Evolutionary conservation across 2,329 filamentous ascomycete species (phyloP).

Genomic region (Colletotrichum truncatum): DNA sequence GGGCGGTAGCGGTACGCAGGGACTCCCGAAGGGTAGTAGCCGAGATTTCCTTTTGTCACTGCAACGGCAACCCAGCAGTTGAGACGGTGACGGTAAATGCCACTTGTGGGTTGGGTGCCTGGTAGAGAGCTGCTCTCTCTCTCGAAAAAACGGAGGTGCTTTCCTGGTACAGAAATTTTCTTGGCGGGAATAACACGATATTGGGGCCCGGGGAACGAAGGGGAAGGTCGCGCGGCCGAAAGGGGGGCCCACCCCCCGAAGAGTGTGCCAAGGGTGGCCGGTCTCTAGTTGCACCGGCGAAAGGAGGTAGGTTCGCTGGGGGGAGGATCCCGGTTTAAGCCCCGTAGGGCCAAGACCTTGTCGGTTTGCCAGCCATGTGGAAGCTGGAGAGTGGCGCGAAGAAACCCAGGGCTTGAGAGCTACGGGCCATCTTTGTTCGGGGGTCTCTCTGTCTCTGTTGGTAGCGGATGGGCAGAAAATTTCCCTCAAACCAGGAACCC

Average conservation of each 20-base stretch:
- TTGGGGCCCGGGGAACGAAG: background rate
- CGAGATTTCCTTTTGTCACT: too few species aligned
- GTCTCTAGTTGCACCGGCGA: background rate
- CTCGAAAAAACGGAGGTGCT: background rate
- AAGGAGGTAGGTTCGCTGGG: too few species aligned
- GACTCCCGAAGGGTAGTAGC: background rate
- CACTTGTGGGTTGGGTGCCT: too few species aligned
- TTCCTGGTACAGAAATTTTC: too few species aligned
- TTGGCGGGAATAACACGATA: background rate
- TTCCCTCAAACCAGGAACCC: background rate
- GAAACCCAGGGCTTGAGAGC: background rate
- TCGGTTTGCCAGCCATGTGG: background rate
- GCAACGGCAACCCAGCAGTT: too few species aligned
- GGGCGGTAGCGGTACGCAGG: background rate
- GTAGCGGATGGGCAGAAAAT: background rate
- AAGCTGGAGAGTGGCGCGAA: background rate
- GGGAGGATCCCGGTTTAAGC: background rate
- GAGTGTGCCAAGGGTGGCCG: background rate
- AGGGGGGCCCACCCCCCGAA: too few species aligned
- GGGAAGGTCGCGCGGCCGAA: too few species aligned
- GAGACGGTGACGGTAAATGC: too few species aligned
- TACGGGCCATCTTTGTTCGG: background rate
- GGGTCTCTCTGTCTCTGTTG: background rate
- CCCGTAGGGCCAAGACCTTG: constrained; percentile 17
- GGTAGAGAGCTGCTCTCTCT: too few species aligned